These are phyloP conservation scores for Xylariales sp. DNA, from an alignment of 2,329 filamentous ascomycete species.

Conservation along the genomic window DNA sequence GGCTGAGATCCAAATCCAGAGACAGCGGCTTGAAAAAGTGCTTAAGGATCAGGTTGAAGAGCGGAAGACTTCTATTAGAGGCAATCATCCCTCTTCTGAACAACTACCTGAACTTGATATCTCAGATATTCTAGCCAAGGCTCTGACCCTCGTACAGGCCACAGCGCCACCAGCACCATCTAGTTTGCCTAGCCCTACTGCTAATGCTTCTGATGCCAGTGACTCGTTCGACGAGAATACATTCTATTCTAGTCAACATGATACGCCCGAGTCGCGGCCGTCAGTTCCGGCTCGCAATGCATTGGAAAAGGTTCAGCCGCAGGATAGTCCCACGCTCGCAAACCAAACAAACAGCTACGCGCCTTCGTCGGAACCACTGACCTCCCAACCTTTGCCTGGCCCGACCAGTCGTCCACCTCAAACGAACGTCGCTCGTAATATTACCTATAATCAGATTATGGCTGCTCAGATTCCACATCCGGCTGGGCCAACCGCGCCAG, in stretches of 20 bases:
- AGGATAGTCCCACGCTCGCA: slow-evolving; percentile 52
- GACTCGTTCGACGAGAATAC: slow-evolving; percentile 94
- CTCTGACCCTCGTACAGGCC: slow-evolving; percentile 76
- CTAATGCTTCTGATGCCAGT: slow-evolving; percentile 72
- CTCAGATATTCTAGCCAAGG: slow-evolving; percentile 77
- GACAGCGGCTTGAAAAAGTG: slow-evolving; percentile 81
- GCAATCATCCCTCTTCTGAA: slow-evolving; percentile 58
- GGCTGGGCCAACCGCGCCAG: slow-evolving; percentile 26
- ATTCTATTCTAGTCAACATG: slow-evolving; percentile 94
- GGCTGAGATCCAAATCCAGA: slow-evolving; percentile 82
- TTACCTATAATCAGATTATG: slow-evolving; percentile 34
- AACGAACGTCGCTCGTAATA: slow-evolving; percentile 29
- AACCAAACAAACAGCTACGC: slow-evolving; percentile 47
- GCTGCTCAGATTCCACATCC: slow-evolving; percentile 39
- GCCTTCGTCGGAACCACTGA: slow-evolving; percentile 36
- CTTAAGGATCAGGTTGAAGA: slow-evolving; percentile 83
- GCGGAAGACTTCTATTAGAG: slow-evolving; percentile 58
- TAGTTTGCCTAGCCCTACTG: slow-evolving; percentile 62
- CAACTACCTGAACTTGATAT: slow-evolving; percentile 74
- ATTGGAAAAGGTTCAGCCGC: slow-evolving; percentile 55
- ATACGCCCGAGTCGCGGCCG: slow-evolving; percentile 72
- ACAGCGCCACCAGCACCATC: slow-evolving; percentile 69
- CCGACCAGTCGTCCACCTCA: slow-evolving; percentile 27
- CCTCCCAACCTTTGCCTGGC: slow-evolving; percentile 33
- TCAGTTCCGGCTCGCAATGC: slow-evolving; percentile 62